Conservation (phyloP, 176 grass and related monocot genomes). For the Zizania latifolia region DNA sequence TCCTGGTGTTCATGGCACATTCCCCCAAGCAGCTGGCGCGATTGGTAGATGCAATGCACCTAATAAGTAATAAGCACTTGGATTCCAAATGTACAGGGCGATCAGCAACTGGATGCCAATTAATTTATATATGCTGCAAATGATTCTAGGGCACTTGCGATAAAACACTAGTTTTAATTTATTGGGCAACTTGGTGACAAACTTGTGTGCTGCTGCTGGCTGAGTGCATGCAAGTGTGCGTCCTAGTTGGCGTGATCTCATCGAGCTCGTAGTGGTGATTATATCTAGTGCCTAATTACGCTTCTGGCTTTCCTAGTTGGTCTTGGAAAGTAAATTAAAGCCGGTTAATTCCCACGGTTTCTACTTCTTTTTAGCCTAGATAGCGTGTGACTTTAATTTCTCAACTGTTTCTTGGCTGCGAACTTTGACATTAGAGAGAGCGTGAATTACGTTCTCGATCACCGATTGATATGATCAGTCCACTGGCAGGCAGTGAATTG, state of each 20-base stretch:
- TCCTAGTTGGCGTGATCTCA: neutral
- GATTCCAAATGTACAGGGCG: neutral
- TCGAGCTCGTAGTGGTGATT: neutral
- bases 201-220: conserved; percentile 13
- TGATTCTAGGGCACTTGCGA: conserved; percentile 7
- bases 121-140: neutral
- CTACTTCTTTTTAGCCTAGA: neutral
- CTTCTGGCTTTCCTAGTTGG: neutral
- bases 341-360: neutral
- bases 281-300: neutral
- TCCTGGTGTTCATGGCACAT: neutral
- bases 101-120: neutral
- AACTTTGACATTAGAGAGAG: neutral
- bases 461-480: neutral
- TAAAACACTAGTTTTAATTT: neutral
- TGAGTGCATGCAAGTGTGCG: conserved; percentile 8
- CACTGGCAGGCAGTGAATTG: neutral
- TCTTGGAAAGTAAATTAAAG: neutral
- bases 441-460: neutral
- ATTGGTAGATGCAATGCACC: conserved; percentile 10
- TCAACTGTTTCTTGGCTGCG: neutral
- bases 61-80: neutral
- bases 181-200: neutral
- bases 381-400: neutral
- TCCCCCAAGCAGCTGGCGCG: neutral